Evolutionary conservation across 768 basidiomycete species (phyloP), one percentile per base, ranked within the genome.

Genomic region (Collybia nuda): DNA sequence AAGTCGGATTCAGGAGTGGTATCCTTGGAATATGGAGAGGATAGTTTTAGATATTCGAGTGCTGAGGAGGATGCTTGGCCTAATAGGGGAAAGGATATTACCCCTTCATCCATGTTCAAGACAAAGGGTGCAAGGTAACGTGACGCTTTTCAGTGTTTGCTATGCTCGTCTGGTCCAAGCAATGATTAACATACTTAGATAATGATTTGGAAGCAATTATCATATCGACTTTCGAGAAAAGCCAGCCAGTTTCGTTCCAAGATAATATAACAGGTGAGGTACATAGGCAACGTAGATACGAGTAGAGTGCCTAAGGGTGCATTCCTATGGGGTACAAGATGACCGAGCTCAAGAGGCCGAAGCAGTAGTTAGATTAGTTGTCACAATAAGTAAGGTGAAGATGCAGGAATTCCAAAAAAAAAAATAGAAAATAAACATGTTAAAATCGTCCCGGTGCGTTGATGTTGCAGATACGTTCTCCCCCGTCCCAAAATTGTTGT

Each of bases 1-100:
- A 90, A 68, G 15, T 67, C 63, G 6, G 69, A 70, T 51, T 75
- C 73, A 39, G 60, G 51, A 12, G 62, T 40, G 8, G 37, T 22
- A 15, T 38, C 24, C 6, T 56, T 48, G 1, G 61, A 45, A 23
- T 40, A 44, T 46, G 49, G 42, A 17, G 66, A 54, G 23, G 62
- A 58, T 26, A 63, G 62, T 23, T 69, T 56, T 15, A 83, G 68
- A 54, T 72, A 74, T 49, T 69, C 63, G 52, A 63, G 57, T 23
- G 80, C 78, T 39, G 78, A 71, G 35, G 79, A 77, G 36, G 68
- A 66, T 24, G 69, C 62, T 23, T 67, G 68, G 29, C 70, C 72
- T 53, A 78, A 76, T 26, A 77, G 61, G 24, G 72, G 71, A 43
- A 82, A 55, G 26, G 62, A 57, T 53, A 77, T 70, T 29, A 32